Evolutionary conservation across 176 grass and related monocot genomes (phyloP), one percentile per base, ranked within the genome.

Genomic region (Zizania latifolia): DNA sequence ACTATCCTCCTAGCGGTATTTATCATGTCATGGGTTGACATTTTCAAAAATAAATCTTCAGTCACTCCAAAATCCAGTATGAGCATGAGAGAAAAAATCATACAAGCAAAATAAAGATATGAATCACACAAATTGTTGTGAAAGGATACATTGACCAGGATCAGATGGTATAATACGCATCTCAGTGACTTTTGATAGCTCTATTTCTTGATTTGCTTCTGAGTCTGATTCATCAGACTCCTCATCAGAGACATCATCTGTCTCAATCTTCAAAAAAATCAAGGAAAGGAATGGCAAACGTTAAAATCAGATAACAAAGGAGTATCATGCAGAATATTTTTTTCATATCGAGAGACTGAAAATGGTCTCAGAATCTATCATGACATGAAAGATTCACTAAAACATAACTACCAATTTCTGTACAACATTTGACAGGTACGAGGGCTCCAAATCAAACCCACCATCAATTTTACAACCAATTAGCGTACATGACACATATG

Each of bases 141-240:
- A 53, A 72, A 83, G 83, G 86, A 86, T 96, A 96, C 89, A 77
- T 58, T 96, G 86, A 78, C 31, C 68, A 39, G 89, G 37, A 71
- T 96, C 83, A 72, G 92, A 92, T 72, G 89, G 86, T 34, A 96
- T n/a, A 64, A 96, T 83, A 16, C 89, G 83, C 89, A 96, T 92
- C 67, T 96, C 89, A 32, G 68, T 84, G 65, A 96, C 70, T 65
- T 85, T 89, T 30, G 89, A 87, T 17, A 96, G 64, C 29, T 89
- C 86, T 56, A 60, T 10, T 79, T 84, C 73, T 57, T 41, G 62
- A 76, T 75, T 75, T 82, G 28, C 58, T 76, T 89, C 81, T 62
- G 83, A 87, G 75, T 77, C 81, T 70, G 83, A 87, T 70, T 65
- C 66, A 0, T 87, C 86, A 19, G 85, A 88, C 13, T 83, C 85